A percentile compares a stretch with the other conserved stretches of the same genome.
Conservation (phyloP, 1,139 yeast species). For the Pneumocystis jirovecii region DNA sequence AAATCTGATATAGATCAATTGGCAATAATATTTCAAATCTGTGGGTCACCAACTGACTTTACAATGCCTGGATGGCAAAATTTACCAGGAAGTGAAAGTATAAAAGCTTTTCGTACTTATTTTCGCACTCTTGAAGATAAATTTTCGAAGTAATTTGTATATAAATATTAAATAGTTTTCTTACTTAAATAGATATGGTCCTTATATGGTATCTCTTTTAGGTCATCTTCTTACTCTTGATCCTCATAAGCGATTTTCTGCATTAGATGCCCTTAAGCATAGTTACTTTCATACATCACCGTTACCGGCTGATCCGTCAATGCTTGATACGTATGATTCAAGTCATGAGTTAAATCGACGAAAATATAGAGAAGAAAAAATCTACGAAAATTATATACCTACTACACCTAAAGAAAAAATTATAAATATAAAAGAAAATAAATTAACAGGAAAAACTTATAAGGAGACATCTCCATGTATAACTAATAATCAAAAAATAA, state of each 20-base stretch:
- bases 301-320: slow-evolving; percentile 38
- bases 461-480: background rate
- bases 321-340: slow-evolving; percentile 62
- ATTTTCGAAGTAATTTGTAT: slow-evolving; percentile 23
- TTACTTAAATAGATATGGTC: slow-evolving; percentile 22
- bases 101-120: slow-evolving; percentile 28
- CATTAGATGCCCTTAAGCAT: slow-evolving; percentile 60
- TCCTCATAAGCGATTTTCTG: slow-evolving; percentile 61
- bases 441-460: background rate
- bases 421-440: background rate
- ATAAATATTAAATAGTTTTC: slow-evolving; percentile 15
- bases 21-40: slow-evolving; percentile 55
- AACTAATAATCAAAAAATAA: background rate
- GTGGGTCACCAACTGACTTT: slow-evolving; percentile 62
- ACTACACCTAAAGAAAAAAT: background rate
- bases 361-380: slow-evolving; percentile 19
- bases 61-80: slow-evolving; percentile 51
- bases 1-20: slow-evolving; percentile 85
- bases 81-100: slow-evolving; percentile 44
- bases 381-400: background rate
- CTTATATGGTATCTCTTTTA: slow-evolving; percentile 33
- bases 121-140: slow-evolving; percentile 41
- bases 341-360: slow-evolving; percentile 79
- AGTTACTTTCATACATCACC: slow-evolving; percentile 55
- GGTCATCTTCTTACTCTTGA: slow-evolving; percentile 45